Evolutionary conservation across 139 green algal genomes (phyloP), one percentile per base, ranked within the genome.

Genomic region (Tetradesmus obliquus): DNA sequence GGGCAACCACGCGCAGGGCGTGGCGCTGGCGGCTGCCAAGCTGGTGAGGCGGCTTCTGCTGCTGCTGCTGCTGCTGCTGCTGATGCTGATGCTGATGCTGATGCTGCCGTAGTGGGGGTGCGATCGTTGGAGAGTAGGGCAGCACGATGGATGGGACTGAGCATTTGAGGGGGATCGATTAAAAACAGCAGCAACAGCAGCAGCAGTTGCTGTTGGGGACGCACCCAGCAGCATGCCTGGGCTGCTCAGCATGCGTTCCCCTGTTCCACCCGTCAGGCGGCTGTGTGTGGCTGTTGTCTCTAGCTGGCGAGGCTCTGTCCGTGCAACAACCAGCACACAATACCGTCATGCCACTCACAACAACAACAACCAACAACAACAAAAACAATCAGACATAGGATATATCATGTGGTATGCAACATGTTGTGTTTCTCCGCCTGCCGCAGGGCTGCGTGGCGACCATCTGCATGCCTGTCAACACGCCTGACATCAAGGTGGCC

Each of bases 1-100:
- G 3, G 98, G 98, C 24, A 99, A 99, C 94, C 98, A 99, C 93
- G 98, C 98, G 19, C 98, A 99, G 94, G 98, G 98, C 17, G 98
- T 99, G 32, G 97, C 98, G 3, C 93, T 99, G 71, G 95, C 95
- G 22, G 97, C 97, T 1, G 69, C 55, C 2, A 89, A 94, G 51
- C 95, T 98, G 94, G 96, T 98, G 84, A 55, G 93, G 5, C 74
- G 10, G 81, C 5, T 1, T n/a, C n/a, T n/a, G n/a, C n/a, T n/a
- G n/a, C n/a, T n/a, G n/a, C 76, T 13, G 22, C 32, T 45, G 32
- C 32, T 45, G 32, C 32, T 45, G 32, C 32, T 45, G 32, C 32
- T 45, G 32, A n/a, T 76, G 17, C 8, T 12, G 66, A 2, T 66
- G 57, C 66, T 71, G 60, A 3, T 76, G 66, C 66, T 76, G 66